Evolutionary conservation across 75 land plant species (phyloP), one percentile per base, ranked within the genome.

Genomic region (Sequoiadendron giganteum): DNA sequence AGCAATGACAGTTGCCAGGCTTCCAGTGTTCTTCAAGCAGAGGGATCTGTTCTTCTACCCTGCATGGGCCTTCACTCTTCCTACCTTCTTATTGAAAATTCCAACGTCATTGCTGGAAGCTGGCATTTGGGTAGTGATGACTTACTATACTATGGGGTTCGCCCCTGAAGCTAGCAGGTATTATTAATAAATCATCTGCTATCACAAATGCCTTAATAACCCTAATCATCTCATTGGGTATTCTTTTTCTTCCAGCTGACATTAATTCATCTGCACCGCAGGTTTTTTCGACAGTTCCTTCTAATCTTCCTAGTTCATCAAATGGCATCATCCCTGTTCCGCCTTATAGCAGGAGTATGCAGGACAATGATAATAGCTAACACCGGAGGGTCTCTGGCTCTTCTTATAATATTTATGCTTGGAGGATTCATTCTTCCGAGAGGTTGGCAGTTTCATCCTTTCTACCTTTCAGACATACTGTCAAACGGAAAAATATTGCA

Each of bases 11-110:
- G 92, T 97, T 75, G 7, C 13, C 3, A 90, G 98, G 82, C 99
- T 97, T 49, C 99, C 99, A 0, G 97, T 97, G 43, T 94, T 97
- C 87, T 94, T 94, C 90, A 97, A 97, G 92, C 99, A 97, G 19
- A 88, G 99, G 54, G 97, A 97, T 87, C 91, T 97, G 70, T 91
- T 92, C 21, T 95, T 97, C 89, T 95, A 94, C 86, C 98, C 99
- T 0, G 91, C 96, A 10, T 97, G 99, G 99, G 89, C 93, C 10
- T 97, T 89, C 90, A 93, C 95, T 21, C 45, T 97, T 6, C 96
- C 98, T 8, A 93, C 88, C 16, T 87, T 93, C 34, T 49, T 95
- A 11, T 87, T 95, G 28, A 70, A 91, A 81, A 88, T 96, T 54
- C 99, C 99, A 0, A 91, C 91, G 2, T 93, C 98, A 0, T 4